A percentile compares a stretch with the other conserved stretches of the same genome.
Evolutionary conservation across 2,329 filamentous ascomycete genomes (phyloP).

Genomic region (Rutstroemia sp.): DNA sequence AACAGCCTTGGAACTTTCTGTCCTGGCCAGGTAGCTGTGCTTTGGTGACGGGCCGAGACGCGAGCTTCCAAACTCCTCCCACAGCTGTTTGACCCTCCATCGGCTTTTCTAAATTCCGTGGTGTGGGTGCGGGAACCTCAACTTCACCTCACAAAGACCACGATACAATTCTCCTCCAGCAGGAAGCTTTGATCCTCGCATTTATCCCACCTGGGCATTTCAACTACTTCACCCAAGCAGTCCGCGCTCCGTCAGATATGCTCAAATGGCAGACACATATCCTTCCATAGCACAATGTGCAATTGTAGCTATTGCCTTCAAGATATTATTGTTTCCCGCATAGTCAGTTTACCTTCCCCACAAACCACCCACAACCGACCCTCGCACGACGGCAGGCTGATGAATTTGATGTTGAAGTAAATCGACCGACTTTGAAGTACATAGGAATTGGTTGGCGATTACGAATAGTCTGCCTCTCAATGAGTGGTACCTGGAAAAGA

Average conservation of each 20-base stretch:
- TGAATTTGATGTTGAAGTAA: conserved; percentile 51
- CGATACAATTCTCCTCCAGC: not conserved
- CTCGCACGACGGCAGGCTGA: not conserved
- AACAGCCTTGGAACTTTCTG: not conserved
- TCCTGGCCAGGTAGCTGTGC: not conserved
- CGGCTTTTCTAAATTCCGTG: conserved; percentile 7
- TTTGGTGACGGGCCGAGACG: not conserved
- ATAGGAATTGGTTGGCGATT: conserved; percentile 97
- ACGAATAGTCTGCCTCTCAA: conserved; percentile 81
- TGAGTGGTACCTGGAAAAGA: conserved; percentile 95
- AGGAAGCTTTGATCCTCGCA: not conserved
- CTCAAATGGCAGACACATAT: conserved; percentile 68
- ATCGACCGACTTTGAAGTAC: conserved; percentile 98
- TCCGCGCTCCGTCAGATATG: conserved; percentile 14
- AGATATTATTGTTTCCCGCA: conserved; percentile 85
- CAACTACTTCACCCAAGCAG: too few species aligned
- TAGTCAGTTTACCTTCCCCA: conserved; percentile 59
- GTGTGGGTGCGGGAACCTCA: not conserved
- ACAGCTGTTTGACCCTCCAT: not conserved
- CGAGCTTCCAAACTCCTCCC: not conserved
- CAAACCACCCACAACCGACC: not conserved
- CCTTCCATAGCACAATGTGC: conserved; percentile 87
- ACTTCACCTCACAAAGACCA: conserved; percentile 1
- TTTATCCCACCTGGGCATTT: not conserved
- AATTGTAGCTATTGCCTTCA: conserved; percentile 78